Base-by-base conservation (phyloP, 2,329 filamentous ascomycete species). In the Sordariomycetes sp. region DNA sequence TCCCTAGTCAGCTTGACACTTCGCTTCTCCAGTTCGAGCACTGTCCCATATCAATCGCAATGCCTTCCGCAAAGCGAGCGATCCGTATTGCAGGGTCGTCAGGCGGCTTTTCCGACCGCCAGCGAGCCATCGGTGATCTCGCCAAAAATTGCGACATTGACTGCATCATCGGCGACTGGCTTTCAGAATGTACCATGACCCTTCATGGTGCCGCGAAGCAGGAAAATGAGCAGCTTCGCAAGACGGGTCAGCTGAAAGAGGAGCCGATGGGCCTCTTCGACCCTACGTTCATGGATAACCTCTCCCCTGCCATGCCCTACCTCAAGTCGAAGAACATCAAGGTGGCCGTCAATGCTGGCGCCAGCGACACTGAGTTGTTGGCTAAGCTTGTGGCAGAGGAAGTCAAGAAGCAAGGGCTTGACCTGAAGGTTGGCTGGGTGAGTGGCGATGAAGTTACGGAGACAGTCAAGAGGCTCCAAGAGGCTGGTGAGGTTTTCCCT, bases 81-180 rank as follows among this genome's bases (percentile, higher is more conserved):
- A 56, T 64, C 39, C 57, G 57, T 39, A 58, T 64, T 40, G 59
- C 58, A 36, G 59, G 59, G 36, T 53, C 59, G 28, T 62, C 58
- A 12, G 60, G 61, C 19, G 59, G 59, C 20, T 63, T 63, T 48
- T 59, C 58, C 15, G 61, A 63, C 43, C 52, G 61, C 23, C 56
- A 62, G 38, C 52, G 58, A 15, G 60, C 60, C 36, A 62, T 62
- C 35, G 42, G 50, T 19, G 55, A 56, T 21, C 49, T 64, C n/a
- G 60, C 61, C 24, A 54, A 55, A 39, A 46, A 58, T 48, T 42
- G 51, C 41, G 50, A 53, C 15, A 46, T 54, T 21, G 49, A 54
- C 41, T 45, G 46, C 39, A 53, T 50, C 36, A 48, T 50, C 29
- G 48, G 48, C 21, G 46, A 50, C 45, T 53, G 50, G 49, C 43